A percentile compares a stretch with the other conserved stretches of the same genome.
These are phyloP conservation scores for Isabelozyma heimii DNA, from an alignment of 805 yeast genomes.

Conservation along the genomic window DNA sequence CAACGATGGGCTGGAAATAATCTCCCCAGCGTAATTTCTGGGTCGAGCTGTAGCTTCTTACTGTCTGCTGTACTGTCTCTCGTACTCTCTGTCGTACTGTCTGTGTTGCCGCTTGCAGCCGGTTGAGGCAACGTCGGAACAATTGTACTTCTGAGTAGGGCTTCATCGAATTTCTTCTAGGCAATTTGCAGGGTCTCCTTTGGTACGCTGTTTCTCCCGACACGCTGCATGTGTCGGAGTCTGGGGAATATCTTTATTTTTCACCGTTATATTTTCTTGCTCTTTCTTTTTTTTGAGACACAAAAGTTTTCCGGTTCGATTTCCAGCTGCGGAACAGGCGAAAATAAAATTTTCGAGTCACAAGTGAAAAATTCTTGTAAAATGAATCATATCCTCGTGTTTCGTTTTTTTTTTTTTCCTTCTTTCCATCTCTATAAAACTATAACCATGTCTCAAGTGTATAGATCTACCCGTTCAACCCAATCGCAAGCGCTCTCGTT, in stretches of 20 bases:
- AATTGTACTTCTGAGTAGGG: too few species aligned
- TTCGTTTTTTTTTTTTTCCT: neutral
- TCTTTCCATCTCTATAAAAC: neutral
- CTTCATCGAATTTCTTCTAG: too few species aligned
- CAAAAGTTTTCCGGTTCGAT: neutral
- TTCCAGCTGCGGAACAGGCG: neutral
- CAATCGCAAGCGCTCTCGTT: constrained; percentile 54
- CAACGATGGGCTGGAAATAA: constrained; percentile 12
- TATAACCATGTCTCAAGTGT: constrained; percentile 28
- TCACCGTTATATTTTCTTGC: neutral
- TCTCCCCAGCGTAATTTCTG: neutral
- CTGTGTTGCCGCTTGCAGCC: neutral
- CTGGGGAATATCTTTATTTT: neutral
- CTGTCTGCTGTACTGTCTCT: neutral
- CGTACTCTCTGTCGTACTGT: neutral
- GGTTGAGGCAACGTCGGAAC: too few species aligned
- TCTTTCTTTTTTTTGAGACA: neutral
- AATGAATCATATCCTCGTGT: neutral
- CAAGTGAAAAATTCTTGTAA: neutral
- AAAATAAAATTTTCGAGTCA: too few species aligned
- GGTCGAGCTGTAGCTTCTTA: neutral
- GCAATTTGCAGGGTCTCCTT: too few species aligned
- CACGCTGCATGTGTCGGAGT: neutral
- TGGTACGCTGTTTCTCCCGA: too few species aligned
- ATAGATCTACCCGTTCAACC: constrained; percentile 78